Evolutionary conservation across 2,329 filamentous ascomycete genomes (phyloP).

Genomic region (Diplodia sapinea): DNA sequence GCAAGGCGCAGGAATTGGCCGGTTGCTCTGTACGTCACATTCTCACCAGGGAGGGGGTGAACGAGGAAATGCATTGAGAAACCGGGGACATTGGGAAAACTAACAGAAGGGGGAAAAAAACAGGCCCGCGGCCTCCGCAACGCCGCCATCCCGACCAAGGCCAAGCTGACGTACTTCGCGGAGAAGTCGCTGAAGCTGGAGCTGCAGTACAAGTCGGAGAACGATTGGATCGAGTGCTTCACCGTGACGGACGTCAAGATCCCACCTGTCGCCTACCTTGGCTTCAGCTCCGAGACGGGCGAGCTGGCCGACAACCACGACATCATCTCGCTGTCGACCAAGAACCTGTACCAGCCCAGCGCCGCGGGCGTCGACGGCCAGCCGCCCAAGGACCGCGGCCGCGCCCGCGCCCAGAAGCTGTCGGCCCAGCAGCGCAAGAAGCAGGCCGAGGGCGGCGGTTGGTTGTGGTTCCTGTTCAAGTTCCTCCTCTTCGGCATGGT

Average conservation of each 20-base stretch:
- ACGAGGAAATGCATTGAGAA: background rate
- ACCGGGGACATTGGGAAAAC: background rate
- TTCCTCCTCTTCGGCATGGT: conserved; percentile 74
- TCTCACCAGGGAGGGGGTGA: background rate
- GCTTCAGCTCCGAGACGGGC: conserved; percentile 83
- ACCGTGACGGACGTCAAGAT: conserved; percentile 71
- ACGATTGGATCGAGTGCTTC: conserved; percentile 90
- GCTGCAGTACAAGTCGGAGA: conserved; percentile 90
- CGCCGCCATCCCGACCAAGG: conserved; percentile 76
- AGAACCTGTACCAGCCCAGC: conserved; percentile 81
- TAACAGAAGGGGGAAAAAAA: background rate
- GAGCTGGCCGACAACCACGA: conserved; percentile 98
- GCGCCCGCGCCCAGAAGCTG: conserved; percentile 42
- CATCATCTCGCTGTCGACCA: conserved; percentile 83
- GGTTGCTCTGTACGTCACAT: conserved; percentile 75
- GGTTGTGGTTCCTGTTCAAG: conserved; percentile 81
- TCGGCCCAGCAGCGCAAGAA: conserved; percentile 54
- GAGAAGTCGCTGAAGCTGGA: conserved; percentile 91
- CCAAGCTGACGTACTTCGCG: conserved; percentile 92
- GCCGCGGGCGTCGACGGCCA: conserved; percentile 41
- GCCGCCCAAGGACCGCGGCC: conserved; percentile 40
- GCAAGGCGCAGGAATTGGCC: conserved; percentile 89
- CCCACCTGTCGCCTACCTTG: conserved; percentile 71
- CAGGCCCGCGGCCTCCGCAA: conserved; percentile 85
- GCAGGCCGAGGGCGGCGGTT: conserved; percentile 51